Evolutionary conservation across 306 rosid species (phyloP), one percentile per base, ranked within the genome.

Genomic region (Leucaena leucocephala): DNA sequence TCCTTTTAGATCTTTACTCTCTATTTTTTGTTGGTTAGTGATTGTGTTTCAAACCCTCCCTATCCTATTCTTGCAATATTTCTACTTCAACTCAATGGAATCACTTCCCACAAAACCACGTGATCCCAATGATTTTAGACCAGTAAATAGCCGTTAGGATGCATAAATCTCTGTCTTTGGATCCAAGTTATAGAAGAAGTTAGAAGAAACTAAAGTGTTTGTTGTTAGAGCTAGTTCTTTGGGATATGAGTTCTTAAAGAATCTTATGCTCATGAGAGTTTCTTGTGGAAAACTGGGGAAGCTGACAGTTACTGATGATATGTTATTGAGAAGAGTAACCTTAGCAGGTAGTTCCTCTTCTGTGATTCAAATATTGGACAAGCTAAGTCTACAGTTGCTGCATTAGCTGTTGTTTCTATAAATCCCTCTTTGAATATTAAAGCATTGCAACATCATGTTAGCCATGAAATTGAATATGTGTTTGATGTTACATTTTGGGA

Each of bases 351-450:
- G 79, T 95, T 95, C 86, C 97, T 95, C 83, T 95, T 95, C 71
- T 98, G 99, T 55, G 98, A 95, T 84, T 93, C 97, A 98, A 93
- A 95, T 86, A 95, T 95, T 76, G 99, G 99, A 67, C 98, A 95
- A 86, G 93, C 98, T 61, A 95, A 95, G 82, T 95, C 99, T 14
- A 93, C 92, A 4, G 98, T 93, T 57, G 99, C 99, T 81, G 96
- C 97, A 76, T 81, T 94, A 66, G 97, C 97, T 76, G 93, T 91
- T 80, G 80, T 88, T 50, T 80, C 86, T 66, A 89, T 93, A 61
- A 93, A 93, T 77, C 86, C 89, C 36, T 59, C 33, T 39, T 86
- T 93, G 49, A 88, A 88, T 13, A 80, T 91, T 80, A 93, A 79
- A 81, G 94, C 97, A 2, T 77, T 93, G 85, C 98, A 93, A 83